Conservation (phyloP, 163 green algal species). For the Scenedesmus sp. region DNA sequence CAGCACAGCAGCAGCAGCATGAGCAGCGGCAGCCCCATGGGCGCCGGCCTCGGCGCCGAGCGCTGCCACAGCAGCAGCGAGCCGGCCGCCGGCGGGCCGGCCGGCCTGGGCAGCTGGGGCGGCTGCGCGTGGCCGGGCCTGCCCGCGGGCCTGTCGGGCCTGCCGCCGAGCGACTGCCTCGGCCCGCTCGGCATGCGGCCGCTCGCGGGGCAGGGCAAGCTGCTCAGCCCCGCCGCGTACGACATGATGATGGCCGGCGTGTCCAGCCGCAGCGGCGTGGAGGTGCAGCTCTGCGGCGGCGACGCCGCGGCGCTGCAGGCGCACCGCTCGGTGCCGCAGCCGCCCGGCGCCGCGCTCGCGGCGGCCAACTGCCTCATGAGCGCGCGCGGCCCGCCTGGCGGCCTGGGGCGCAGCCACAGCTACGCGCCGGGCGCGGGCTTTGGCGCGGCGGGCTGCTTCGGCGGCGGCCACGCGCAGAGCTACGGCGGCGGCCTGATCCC, state of each 20-base stretch:
- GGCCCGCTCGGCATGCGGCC: slow-evolving; percentile 17
- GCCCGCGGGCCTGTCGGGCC: not conserved
- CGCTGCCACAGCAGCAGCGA: not conserved
- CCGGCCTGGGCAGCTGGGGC: not conserved
- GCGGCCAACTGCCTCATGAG: not conserved
- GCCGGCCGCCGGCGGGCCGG: not conserved
- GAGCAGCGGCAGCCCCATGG: slow-evolving; percentile 24
- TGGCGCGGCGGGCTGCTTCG: not conserved
- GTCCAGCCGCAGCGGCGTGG: not conserved
- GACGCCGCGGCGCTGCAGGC: not conserved
- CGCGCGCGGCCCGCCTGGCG: not conserved
- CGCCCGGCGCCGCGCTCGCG: not conserved
- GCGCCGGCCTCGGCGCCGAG: not conserved
- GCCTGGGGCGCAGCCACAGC: slow-evolving; percentile 23
- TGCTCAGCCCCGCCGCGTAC: slow-evolving; percentile 42
- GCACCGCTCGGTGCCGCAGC: slow-evolving; percentile 1
- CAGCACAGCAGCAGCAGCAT: slow-evolving; percentile 26
- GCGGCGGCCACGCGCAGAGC: too few relatives aligned
- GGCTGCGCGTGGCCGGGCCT: not conserved
- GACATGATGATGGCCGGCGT: slow-evolving; percentile 41
- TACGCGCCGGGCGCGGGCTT: too few relatives aligned
- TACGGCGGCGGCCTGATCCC: not conserved
- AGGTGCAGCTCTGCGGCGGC: not conserved
- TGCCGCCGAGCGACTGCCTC: slow-evolving; percentile 27
- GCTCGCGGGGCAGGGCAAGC: slow-evolving; percentile 8